A percentile compares a stretch with the other conserved stretches of the same genome.
Conservation (phyloP, 306 rosid genomes). For the Begonia peltatifolia region DNA sequence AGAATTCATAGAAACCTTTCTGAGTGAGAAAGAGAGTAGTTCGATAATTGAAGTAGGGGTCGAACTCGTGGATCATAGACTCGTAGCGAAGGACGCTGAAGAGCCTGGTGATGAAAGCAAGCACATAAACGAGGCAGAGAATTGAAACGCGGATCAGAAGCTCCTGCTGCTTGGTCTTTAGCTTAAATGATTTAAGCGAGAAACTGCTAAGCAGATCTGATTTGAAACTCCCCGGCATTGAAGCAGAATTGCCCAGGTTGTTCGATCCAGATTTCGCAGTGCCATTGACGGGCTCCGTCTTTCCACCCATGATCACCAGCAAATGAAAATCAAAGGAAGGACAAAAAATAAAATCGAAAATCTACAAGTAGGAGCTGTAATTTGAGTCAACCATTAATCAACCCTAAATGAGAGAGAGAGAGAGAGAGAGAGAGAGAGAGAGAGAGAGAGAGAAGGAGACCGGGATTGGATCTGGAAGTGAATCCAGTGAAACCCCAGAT, state of each 20-base stretch:
- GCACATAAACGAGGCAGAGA: slow-evolving; percentile 52
- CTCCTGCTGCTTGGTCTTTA: slow-evolving; percentile 93
- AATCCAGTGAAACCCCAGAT: no score
- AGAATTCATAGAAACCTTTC: slow-evolving; percentile 84
- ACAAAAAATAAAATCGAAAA: no score
- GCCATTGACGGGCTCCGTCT: slow-evolving; percentile 19
- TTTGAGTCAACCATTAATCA: slow-evolving; percentile 5
- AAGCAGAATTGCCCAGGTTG: slow-evolving; percentile 6
- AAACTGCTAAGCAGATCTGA: slow-evolving; percentile 29
- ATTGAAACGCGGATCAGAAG: slow-evolving; percentile 73
- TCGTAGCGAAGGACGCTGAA: slow-evolving; percentile 94
- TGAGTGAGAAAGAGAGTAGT: slow-evolving; percentile 67
- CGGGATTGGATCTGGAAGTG: not conserved
- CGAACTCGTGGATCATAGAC: slow-evolving; percentile 98
- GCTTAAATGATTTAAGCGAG: slow-evolving; percentile 45
- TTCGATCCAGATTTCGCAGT: slow-evolving; percentile 16
- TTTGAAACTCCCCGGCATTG: slow-evolving; percentile 10
- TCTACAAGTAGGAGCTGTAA: not conserved
- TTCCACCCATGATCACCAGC: slow-evolving; percentile 23
- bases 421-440: not conserved
- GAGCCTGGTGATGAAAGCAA: slow-evolving; percentile 89
- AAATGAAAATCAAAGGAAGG: not conserved
- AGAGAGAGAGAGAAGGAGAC: not conserved
- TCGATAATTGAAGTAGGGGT: slow-evolving; percentile 95
- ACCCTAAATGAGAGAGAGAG: not conserved